Evolutionary conservation across 1,284 basidiomycete genomes (phyloP).

Genomic region (Moesziomyces aphidis): DNA sequence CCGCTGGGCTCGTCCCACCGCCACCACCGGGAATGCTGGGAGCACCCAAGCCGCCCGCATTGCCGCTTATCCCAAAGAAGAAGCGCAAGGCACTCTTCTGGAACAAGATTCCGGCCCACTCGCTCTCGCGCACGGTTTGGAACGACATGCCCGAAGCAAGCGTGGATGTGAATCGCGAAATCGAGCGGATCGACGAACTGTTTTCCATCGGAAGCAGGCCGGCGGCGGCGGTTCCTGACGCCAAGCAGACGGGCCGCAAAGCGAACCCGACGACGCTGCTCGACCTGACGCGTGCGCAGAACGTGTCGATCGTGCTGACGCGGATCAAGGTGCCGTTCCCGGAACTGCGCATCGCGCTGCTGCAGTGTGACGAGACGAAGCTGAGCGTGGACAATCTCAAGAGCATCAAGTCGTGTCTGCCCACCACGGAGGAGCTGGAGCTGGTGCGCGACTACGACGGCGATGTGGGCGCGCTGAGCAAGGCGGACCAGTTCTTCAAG

Average conservation of each 20-base stretch:
- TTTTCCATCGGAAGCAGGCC: conserved; percentile 75
- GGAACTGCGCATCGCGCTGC: conserved; percentile 48
- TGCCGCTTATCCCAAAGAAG: conserved; percentile 70
- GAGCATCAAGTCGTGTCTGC: conserved; percentile 53
- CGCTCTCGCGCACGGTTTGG: conserved; percentile 77
- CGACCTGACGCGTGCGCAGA: conserved; percentile 50
- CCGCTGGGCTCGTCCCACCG: conserved; percentile 14
- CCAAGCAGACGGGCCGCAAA: conserved; percentile 30
- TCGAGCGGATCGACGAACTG: conserved; percentile 73
- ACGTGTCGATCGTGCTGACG: conserved; percentile 53
- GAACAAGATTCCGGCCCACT: conserved; percentile 77
- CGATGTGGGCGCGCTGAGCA: conserved; percentile 65
- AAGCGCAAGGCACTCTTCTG: conserved; percentile 83
- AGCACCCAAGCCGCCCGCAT: conserved; percentile 25
- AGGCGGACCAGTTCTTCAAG: conserved; percentile 85
- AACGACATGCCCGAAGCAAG: conserved; percentile 72
- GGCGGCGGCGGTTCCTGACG: conserved; percentile 30
- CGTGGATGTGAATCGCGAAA: conserved; percentile 70
- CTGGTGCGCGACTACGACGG: conserved; percentile 58
- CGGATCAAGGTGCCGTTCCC: conserved; percentile 60
- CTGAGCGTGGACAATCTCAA: conserved; percentile 55
- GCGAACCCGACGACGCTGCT: conserved; percentile 50
- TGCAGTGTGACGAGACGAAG: conserved; percentile 50
- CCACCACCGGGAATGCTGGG: conserved; percentile 13
- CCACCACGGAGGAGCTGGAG: conserved; percentile 57